phyloP scores from a whole-genome alignment of 108 stramenopile genomes.

The Mediolabrus comicus region DNA sequence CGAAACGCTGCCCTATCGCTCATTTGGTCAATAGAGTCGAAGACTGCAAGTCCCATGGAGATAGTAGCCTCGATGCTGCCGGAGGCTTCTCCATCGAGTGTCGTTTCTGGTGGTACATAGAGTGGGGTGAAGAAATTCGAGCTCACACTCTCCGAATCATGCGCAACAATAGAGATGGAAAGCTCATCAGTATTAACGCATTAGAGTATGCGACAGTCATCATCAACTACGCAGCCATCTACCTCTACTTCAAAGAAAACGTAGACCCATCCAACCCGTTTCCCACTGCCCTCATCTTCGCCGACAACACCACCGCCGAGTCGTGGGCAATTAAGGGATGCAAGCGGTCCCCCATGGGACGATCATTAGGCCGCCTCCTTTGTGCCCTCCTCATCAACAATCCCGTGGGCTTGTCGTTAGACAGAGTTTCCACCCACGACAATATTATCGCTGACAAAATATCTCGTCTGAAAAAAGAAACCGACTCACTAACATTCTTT shows the following conservation, averaged over 20 bases:
- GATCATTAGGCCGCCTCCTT: constrained; percentile 16
- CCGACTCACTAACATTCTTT: neutral
- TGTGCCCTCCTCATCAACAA: constrained; percentile 19
- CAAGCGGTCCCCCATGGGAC: constrained; percentile 14
- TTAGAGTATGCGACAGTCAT: constrained; percentile 24
- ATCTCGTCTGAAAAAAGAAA: constrained; percentile 15
- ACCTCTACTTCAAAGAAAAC: neutral
- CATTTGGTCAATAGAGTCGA: neutral
- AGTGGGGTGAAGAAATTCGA: constrained; percentile 1
- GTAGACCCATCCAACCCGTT: neutral
- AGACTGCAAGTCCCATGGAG: neutral
- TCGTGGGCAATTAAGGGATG: constrained; percentile 12
- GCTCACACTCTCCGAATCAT: neutral
- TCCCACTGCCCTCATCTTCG: neutral
- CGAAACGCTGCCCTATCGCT: neutral
- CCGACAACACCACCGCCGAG: constrained; percentile 11
- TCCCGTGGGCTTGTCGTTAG: constrained; percentile 6
- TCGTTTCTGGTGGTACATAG: constrained; percentile 21
- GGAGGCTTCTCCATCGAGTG: constrained; percentile 13
- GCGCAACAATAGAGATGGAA: neutral
- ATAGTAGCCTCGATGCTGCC: constrained; percentile 14
- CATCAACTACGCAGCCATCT: constrained; percentile 14
- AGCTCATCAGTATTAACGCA: constrained; percentile 7
- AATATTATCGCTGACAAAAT: constrained; percentile 36
- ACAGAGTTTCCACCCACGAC: constrained; percentile 9